Percentiles rank a stretch among this genome's conserved stretches.
Evolutionary conservation across 2,329 filamentous ascomycete genomes (phyloP).

Genomic region (Neopestalotiopsis clavispora): DNA sequence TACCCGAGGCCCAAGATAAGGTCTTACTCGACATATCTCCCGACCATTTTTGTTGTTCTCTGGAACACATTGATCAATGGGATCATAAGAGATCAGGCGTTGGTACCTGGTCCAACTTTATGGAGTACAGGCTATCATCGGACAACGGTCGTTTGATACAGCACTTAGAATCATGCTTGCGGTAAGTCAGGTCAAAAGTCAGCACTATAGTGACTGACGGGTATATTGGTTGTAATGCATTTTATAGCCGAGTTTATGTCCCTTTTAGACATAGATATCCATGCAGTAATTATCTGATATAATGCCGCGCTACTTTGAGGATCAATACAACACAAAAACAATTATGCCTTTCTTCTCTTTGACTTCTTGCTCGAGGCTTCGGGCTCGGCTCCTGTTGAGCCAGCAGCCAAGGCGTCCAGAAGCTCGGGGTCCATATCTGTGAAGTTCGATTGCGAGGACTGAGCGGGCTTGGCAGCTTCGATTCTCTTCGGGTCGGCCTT

Average conservation of each 20-base stretch:
- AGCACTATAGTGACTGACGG: not conserved
- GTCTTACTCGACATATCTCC: not conserved
- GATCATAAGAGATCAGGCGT: not conserved
- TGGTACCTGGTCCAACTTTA: not conserved
- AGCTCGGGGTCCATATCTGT: constrained; percentile 50
- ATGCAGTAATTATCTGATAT: not conserved
- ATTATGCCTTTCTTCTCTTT: constrained; percentile 39
- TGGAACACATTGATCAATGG: not conserved
- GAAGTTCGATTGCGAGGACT: constrained; percentile 28
- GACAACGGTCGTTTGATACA: not conserved
- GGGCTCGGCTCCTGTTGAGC: constrained; percentile 25
- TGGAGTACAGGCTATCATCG: not conserved
- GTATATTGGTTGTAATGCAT: not conserved
- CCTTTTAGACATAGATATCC: not conserved
- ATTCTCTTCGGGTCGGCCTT: constrained; percentile 66
- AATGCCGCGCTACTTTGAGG: not conserved
- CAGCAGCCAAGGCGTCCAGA: constrained; percentile 47
- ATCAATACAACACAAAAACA: not conserved
- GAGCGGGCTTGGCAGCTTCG: constrained; percentile 31
- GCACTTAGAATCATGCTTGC: not conserved
- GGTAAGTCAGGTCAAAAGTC: not conserved
- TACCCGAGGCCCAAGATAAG: not conserved
- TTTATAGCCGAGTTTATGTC: not conserved
- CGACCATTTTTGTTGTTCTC: not conserved
- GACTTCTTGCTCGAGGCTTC: constrained; percentile 30